Evolutionary conservation across 768 basidiomycete genomes (phyloP).

Genomic region (Botryobasidium botryosum): DNA sequence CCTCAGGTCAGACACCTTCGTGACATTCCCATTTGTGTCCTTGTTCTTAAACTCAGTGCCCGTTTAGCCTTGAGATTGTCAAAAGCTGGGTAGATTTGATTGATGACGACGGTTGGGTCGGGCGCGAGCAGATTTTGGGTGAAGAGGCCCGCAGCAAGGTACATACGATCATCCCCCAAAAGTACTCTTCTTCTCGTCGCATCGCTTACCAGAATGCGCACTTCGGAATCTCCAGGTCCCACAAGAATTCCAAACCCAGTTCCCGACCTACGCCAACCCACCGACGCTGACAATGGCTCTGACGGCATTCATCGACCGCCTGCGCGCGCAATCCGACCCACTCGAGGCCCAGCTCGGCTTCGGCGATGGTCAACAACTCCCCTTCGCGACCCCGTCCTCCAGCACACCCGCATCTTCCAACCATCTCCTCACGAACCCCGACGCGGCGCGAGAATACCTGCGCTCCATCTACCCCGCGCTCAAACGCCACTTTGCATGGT

Average conservation of each 20-base stretch:
- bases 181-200: not conserved
- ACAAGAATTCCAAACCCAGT: conserved; percentile 77
- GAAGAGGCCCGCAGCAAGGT: conserved; percentile 93
- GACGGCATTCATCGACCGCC: conserved; percentile 70
- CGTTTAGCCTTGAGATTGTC: conserved; percentile 63
- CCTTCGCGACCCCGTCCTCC: conserved; percentile 3
- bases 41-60: no score
- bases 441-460: conserved; percentile 49
- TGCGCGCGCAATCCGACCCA: conserved; percentile 26
- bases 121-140: conserved; percentile 87
- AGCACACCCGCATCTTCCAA: not conserved
- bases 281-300: conserved; percentile 91
- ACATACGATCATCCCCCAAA: no score
- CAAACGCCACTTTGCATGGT: conserved; percentile 91
- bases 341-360: conserved; percentile 35
- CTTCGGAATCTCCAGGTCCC: conserved; percentile 45
- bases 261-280: conserved; percentile 87
- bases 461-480: conserved; percentile 67
- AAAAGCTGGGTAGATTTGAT: conserved; percentile 81
- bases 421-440: conserved; percentile 31
- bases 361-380: conserved; percentile 9
- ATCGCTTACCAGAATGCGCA: not conserved
- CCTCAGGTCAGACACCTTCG: conserved; percentile 37
- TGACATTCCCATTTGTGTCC: no score
- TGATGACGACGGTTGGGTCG: conserved; percentile 92